A percentile compares a stretch with the other conserved stretches of the same genome.
Evolutionary conservation across 768 basidiomycete species (phyloP).

Genomic region (Kwoniella botswanensis): DNA sequence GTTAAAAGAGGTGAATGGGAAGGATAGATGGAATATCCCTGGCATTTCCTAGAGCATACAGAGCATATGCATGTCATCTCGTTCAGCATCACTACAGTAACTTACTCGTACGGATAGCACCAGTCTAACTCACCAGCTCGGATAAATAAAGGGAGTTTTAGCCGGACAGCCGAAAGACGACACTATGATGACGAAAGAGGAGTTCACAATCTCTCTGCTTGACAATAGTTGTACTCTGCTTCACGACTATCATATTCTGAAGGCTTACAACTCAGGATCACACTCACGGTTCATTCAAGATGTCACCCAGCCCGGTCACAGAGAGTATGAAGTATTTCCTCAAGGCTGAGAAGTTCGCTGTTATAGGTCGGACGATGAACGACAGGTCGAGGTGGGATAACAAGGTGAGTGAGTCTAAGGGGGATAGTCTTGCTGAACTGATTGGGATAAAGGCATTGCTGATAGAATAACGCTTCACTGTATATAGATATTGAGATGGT

Average conservation of each 20-base stretch:
- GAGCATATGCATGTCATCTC: background rate
- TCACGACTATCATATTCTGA: background rate
- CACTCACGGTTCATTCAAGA: background rate
- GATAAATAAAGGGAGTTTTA: background rate
- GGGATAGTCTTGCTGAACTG: background rate
- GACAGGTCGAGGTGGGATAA: constrained; percentile 48
- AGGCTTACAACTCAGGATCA: background rate
- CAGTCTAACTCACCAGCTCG: background rate
- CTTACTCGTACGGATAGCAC: background rate
- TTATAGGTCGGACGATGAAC: constrained; percentile 46
- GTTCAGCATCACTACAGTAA: background rate
- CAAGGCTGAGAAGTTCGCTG: constrained; percentile 42
- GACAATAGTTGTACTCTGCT: background rate
- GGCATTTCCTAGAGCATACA: background rate
- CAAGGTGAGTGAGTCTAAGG: constrained; percentile 33
- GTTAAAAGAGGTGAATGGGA: constrained; percentile 32
- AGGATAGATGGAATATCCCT: background rate
- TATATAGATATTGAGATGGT: constrained; percentile 7
- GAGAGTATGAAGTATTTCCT: constrained; percentile 48
- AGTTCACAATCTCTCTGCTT: background rate
- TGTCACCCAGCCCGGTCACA: background rate
- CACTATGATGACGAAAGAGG: background rate
- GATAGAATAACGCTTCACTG: background rate
- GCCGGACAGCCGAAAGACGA: background rate
- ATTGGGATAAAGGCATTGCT: constrained; percentile 1